Evolutionary conservation across 257 asterid genomes (phyloP), one percentile per base, ranked within the genome.

Genomic region (Scutellaria baicalensis): DNA sequence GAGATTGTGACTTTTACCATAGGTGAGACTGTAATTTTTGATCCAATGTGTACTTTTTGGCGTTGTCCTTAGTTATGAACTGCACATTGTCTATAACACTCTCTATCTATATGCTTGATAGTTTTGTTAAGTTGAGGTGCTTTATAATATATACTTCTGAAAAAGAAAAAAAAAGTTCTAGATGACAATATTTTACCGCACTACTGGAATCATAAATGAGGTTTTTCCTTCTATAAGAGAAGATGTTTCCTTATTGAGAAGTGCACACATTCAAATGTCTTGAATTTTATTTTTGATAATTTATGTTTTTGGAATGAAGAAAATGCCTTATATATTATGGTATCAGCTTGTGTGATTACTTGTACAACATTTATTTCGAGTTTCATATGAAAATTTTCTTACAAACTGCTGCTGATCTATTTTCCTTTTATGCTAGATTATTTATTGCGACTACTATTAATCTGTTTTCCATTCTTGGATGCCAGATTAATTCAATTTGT

Each of bases 1-100:
- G 96, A 70, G 97, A 91, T 80, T 94, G 95, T 69, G 99, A 91
- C 76, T 91, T 94, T 85, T 94, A 94, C 81, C 96, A 91, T 70
- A 80, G 97, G 97, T 89, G 76, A 80, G 83, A 65, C 71, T 67
- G 9, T 61, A 35, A 18, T 51, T 69, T 62, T 68, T 66, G 36
- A 49, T 66, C 48, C 49, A 40, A 49, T 54, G 27, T 49, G 62
- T 70, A 62, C 49, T 35, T 47, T 61, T 18, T 56, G 44, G n/a
- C 31, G 67, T 12, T 67, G 66, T 39, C 71, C 42, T 50, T 16
- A 59, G 39, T 78, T 70, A 40, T 45, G 66, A 58, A 56, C 66
- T 71, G 27, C 51, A 39, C 52, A 8, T 43, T 17, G 27, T 57
- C 7, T 68, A 39, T 17, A 49, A 44, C 57, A 16, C 27, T 48